Base-by-base conservation (phyloP, 805 yeast species). In the Millerozyma miso region DNA sequence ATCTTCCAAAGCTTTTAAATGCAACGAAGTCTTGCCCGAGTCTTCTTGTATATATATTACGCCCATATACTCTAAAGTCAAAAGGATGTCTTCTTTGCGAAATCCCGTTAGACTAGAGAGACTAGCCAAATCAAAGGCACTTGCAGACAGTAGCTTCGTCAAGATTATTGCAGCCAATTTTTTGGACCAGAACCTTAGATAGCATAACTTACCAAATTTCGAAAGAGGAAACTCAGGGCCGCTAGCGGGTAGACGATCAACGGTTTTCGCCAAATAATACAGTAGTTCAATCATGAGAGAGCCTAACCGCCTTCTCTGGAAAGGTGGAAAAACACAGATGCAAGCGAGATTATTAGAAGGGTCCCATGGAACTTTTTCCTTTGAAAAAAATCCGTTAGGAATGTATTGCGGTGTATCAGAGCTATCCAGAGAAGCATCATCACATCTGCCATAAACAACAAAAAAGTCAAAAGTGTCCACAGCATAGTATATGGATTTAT, bases 211-310 rank as follows among this genome's bases (percentile, higher is more conserved):
- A 0, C 99, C 99, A 61, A 81, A 85, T 0, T 84, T 83, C 4
- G 96, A 85, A 7, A 93, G 65, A 0, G 99, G 99, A 49, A 81
- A 76, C 58, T 93, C 99, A 0, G 99, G 99, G 0, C 97, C 95
- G 46, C 96, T 88, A 1, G 77, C 62, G 16, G 69, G 52, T 23
- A 78, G 80, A 35, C 85, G 86, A 13, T 73, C 74, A 33, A 78
- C 65, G 13, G 52, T 44, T 34, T 48, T 67, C 0, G 96, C 88
- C 16, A 90, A 59, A 23, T 74, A 81, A 56, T 91, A 93, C 32
- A 95, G 87, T 51, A 88, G 86, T 46, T 88, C 88, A 13, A 93
- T 87, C 33, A 93, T 59, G 8, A 88, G 67, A 4, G 88, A 80
- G 0, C 98, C 99, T 19, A 90, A 60, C 5, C 80, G 83, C 33